phyloP scores from a whole-genome alignment of 2,329 filamentous ascomycete genomes.

The Fusarium nodosum region DNA sequence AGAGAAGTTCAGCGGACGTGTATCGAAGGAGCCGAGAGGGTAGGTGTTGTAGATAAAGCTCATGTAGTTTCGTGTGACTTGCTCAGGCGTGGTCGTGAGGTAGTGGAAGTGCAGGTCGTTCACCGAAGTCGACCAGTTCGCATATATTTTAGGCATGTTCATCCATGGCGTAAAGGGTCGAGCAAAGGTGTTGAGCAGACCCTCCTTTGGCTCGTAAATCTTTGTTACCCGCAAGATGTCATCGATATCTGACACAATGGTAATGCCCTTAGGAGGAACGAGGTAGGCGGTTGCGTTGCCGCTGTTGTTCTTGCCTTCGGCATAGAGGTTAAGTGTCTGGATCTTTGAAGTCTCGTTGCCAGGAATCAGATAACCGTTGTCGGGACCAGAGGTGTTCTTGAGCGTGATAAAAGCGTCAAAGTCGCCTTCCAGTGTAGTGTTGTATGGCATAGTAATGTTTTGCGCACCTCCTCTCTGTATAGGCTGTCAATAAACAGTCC shows the following conservation, averaged over 20 bases:
- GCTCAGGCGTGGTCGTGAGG: slow-evolving; percentile 83
- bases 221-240: slow-evolving; percentile 85
- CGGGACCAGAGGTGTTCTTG: slow-evolving; percentile 66
- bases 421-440: slow-evolving; percentile 77
- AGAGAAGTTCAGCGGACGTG: slow-evolving; percentile 83
- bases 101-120: slow-evolving; percentile 84
- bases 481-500: slow-evolving; percentile 10
- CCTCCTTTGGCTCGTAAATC: slow-evolving; percentile 81
- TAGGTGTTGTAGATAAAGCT: slow-evolving; percentile 84
- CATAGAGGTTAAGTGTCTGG: slow-evolving; percentile 77
- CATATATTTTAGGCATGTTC: slow-evolving; percentile 85
- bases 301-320: slow-evolving; percentile 70
- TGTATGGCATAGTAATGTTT: slow-evolving; percentile 72
- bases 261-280: slow-evolving; percentile 77
- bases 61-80: slow-evolving; percentile 83
- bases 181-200: slow-evolving; percentile 82
- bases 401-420: slow-evolving; percentile 79
- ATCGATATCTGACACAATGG: slow-evolving; percentile 82
- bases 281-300: slow-evolving; percentile 84
- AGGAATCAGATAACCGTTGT: slow-evolving; percentile 64
- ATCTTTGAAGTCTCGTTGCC: slow-evolving; percentile 75
- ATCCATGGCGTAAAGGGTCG: slow-evolving; percentile 78
- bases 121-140: slow-evolving; percentile 77
- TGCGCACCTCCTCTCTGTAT: slow-evolving; percentile 68
- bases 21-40: slow-evolving; percentile 82